These are phyloP conservation scores for Cryptosporidium ubiquitum DNA, from an alignment of 169 alveolate genomes.

Conservation along the genomic window DNA sequence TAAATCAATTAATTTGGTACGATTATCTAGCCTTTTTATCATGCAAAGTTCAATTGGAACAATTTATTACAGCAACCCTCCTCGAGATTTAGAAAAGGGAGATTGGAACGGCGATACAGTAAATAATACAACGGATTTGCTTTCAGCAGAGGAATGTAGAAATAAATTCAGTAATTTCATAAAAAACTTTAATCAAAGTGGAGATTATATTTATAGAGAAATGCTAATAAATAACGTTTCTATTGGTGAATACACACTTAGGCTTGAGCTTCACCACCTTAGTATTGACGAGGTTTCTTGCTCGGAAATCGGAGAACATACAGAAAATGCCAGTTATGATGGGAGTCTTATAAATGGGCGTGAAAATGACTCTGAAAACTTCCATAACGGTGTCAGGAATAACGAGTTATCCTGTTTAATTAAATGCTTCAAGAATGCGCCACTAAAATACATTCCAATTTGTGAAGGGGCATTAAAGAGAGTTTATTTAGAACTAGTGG, in stretches of 20 bases:
- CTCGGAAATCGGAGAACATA: constrained; percentile 79
- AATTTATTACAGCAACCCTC: constrained; percentile 43
- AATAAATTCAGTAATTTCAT: constrained; percentile 65
- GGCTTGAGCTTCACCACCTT: constrained; percentile 81
- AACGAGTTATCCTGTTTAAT: constrained; percentile 50
- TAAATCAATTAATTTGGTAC: background rate
- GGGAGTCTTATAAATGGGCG: background rate
- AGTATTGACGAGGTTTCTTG: constrained; percentile 80
- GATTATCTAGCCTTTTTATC: background rate
- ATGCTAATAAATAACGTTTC: constrained; percentile 65
- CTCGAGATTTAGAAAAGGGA: background rate
- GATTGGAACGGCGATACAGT: constrained; percentile 37
- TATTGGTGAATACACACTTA: constrained; percentile 71
- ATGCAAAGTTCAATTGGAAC: constrained; percentile 33
- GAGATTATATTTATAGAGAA: constrained; percentile 76
- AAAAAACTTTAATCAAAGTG: constrained; percentile 73
- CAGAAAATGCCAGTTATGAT: constrained; percentile 71
- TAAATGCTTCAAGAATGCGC: constrained; percentile 86
- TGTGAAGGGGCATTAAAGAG: constrained; percentile 68
- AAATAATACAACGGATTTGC: background rate
- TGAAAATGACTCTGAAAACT: constrained; percentile 15
- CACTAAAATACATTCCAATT: constrained; percentile 79
- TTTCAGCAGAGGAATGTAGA: constrained; percentile 54
- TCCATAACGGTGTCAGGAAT: background rate
- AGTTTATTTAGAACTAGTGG: constrained; percentile 48